Conservation (phyloP, 345 rosid species). For the Salix arbutifolia region DNA sequence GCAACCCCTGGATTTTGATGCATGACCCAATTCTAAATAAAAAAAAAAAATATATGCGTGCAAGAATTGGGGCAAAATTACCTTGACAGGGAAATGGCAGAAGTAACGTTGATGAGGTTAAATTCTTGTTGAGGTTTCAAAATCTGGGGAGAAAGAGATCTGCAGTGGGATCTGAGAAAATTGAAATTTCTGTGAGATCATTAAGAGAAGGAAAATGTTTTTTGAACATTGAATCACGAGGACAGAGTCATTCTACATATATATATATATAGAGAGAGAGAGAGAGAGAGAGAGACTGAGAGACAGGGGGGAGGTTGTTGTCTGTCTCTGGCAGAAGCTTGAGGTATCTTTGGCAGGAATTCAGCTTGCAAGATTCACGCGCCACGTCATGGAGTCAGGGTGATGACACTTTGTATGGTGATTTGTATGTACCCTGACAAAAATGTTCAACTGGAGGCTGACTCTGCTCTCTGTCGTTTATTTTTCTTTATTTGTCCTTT, state of each 20-base stretch:
- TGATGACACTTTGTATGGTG: background rate
- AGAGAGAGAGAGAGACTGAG: background rate
- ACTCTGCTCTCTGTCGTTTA: no score
- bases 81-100: background rate
- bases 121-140: background rate
- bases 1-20: no score
- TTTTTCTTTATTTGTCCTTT: no score
- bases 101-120: background rate
- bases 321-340: conserved; percentile 10
- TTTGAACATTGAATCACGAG: background rate
- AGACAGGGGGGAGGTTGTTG: background rate
- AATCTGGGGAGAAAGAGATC: background rate
- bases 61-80: background rate
- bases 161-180: background rate
- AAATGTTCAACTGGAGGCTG: no score
- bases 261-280: background rate
- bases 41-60: background rate
- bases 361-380: conserved; percentile 11
- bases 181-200: background rate
- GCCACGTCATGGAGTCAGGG: conserved; percentile 8
- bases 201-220: background rate
- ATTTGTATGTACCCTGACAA: background rate
- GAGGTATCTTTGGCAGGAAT: background rate
- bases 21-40: background rate
- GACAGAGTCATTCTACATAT: background rate